phyloP scores from a whole-genome alignment of 2,329 filamentous ascomycete species.

The Fusarium chlamydosporum region DNA sequence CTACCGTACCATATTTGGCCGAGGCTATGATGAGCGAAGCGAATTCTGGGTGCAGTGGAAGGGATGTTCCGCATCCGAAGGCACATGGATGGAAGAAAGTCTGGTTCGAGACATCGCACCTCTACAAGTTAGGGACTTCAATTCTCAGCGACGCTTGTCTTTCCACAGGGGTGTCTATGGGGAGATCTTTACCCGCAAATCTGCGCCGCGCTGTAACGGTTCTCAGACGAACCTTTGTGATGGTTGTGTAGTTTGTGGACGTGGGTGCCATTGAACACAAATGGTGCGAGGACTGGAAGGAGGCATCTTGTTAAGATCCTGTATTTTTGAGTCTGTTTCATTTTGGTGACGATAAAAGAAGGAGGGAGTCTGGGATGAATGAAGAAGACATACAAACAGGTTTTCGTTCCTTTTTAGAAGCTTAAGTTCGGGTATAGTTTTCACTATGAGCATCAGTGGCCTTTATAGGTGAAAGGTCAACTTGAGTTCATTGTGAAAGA shows the following conservation, averaged over 20 bases:
- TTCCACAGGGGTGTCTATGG: neutral
- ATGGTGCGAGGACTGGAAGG: no score
- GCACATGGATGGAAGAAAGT: conserved; percentile 4
- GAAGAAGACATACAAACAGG: no score
- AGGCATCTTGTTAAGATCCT: no score
- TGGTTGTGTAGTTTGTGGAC: conserved; percentile 6
- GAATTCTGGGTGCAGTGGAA: conserved; percentile 9
- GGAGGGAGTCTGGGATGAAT: no score
- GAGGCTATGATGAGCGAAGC: neutral
- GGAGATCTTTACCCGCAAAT: conserved; percentile 10
- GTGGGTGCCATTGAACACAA: conserved; percentile 1
- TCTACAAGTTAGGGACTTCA: neutral
- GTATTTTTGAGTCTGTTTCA: no score
- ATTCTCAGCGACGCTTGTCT: conserved; percentile 4
- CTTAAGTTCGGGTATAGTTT: no score
- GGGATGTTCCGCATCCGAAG: neutral
- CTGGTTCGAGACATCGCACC: neutral
- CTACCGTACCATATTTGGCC: neutral
- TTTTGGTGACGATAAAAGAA: no score
- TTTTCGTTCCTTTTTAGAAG: no score
- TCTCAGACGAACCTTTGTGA: neutral
- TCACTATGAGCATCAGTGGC: no score
- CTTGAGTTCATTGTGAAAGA: no score
- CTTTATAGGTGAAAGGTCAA: no score
- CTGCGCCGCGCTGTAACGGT: neutral